A percentile compares a stretch with the other conserved stretches of the same genome.
Evolutionary conservation across 192 early-diverging fungal genomes (phyloP).

Genomic region (Coemansia javaensis): DNA sequence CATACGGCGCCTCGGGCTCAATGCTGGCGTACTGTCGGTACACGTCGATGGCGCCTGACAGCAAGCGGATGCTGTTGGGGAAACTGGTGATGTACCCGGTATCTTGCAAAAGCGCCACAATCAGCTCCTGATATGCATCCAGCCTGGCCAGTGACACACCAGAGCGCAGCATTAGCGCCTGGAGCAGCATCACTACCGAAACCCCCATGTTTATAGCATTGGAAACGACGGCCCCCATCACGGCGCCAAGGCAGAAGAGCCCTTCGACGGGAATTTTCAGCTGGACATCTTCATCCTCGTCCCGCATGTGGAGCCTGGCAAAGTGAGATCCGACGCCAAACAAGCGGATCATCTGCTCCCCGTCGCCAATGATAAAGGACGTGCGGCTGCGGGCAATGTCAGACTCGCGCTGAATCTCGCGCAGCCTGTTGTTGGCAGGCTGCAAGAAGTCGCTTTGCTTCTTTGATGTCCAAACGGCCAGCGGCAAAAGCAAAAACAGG

Average conservation of each 20-base stretch:
- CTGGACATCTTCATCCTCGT: constrained; percentile 58
- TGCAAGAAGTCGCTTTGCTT: constrained; percentile 3
- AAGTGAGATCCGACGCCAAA: constrained; percentile 59
- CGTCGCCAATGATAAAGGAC: constrained; percentile 44
- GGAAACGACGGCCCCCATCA: constrained; percentile 50
- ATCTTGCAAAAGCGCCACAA: background rate
- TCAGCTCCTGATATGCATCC: constrained; percentile 3
- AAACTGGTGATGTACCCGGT: constrained; percentile 6
- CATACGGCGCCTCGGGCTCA: constrained; percentile 33
- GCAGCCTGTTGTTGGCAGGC: background rate
- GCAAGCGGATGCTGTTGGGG: constrained; percentile 6
- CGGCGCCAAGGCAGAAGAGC: constrained; percentile 56
- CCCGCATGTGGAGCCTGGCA: constrained; percentile 43
- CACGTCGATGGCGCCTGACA: constrained; percentile 15
- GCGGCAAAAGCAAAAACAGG: constrained; percentile 12
- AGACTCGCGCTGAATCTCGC: background rate
- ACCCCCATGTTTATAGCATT: constrained; percentile 24
- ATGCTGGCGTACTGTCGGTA: constrained; percentile 31
- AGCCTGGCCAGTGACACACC: constrained; percentile 16
- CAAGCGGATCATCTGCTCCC: constrained; percentile 64
- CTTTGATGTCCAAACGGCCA: constrained; percentile 3
- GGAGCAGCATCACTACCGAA: constrained; percentile 12
- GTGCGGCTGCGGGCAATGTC: constrained; percentile 3
- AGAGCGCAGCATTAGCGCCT: constrained; percentile 9
- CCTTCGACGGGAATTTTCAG: constrained; percentile 53